Evolutionary conservation across 2,329 filamentous ascomycete genomes (phyloP), one percentile per base, ranked within the genome.

Genomic region (Colletotrichum lupini): DNA sequence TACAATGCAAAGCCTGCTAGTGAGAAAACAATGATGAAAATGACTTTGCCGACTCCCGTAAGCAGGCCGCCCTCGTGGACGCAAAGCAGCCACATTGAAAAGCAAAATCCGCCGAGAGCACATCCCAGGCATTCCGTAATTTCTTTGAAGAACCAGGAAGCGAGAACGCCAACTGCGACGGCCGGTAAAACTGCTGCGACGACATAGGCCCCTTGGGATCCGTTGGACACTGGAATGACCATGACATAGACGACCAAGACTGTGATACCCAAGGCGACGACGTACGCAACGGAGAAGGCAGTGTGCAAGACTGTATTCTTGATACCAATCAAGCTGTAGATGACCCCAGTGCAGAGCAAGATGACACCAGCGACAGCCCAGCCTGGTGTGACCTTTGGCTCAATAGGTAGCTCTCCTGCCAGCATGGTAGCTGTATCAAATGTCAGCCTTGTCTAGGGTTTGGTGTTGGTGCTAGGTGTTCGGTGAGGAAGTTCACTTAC

Each of bases 201-300:
- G 46, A 98, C 89, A 81, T 97, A 98, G 35, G 91, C 96, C 30
- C 95, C 96, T 82, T 98, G 95, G 2, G 97, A 85, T 0, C 91
- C 93, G 80, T 93, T 85, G 72, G 88, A 90, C 52, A 97, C 89
- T 0, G 95, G 95, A 0, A 92, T 89, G 67, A 88, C 92, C 93
- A 97, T 97, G 52, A 98, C 92, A 80, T 98, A 98, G 57, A 97
- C 82, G 67, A 98, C 94, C 26, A 98, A 86, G 2, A 98, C 93
- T 0, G 93, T 91, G 14, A 97, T 92, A 19, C 93, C 91, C 46
- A 98, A 84, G 57, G 92, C 89, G 26, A 90, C 87, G 30, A 97
- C 85, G 77, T 93, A 95, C 5, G 91, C 93, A 0, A 92, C 90
- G 16, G 95, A 97, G 70, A 97, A 88, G 81, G 93, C 97, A 19